A percentile compares a stretch with the other conserved stretches of the same genome.
Evolutionary conservation across 1,139 yeast genomes (phyloP).

Genomic region (Geotrichum bryndzae): DNA sequence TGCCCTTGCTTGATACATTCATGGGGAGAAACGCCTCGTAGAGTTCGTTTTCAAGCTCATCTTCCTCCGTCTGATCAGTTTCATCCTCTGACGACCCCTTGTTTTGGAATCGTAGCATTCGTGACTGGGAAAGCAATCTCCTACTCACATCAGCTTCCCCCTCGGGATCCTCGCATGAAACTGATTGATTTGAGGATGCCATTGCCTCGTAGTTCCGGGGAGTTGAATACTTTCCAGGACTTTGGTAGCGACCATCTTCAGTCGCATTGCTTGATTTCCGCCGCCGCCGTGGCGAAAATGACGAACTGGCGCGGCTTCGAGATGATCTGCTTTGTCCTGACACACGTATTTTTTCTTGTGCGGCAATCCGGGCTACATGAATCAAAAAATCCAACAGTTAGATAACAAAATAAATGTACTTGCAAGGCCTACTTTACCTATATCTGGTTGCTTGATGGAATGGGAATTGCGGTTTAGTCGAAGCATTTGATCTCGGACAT

Average conservation of each 20-base stretch:
- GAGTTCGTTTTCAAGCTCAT: slow-evolving; percentile 15
- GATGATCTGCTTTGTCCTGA: neutral
- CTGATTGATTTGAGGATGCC: neutral
- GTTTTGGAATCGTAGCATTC: slow-evolving; percentile 8
- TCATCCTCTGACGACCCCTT: slow-evolving; percentile 1
- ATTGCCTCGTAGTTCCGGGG: neutral
- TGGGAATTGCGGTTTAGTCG: slow-evolving; percentile 17
- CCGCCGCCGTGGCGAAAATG: slow-evolving; percentile 12
- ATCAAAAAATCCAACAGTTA: neutral
- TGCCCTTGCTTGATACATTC: neutral
- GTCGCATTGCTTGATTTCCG: neutral
- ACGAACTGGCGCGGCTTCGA: slow-evolving; percentile 12
- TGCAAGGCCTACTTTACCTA: neutral
- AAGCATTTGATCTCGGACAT: slow-evolving; percentile 37
- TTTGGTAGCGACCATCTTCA: neutral
- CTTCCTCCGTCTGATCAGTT: slow-evolving; percentile 8
- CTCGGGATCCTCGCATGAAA: neutral
- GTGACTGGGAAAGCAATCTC: slow-evolving; percentile 20
- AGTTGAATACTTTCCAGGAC: neutral
- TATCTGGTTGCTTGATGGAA: slow-evolving; percentile 9
- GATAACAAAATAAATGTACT: neutral
- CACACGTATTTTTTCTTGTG: neutral
- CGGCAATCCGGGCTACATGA: neutral
- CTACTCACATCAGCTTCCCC: slow-evolving; percentile 7
- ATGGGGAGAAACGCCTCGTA: slow-evolving; percentile 12